A percentile compares a stretch with the other conserved stretches of the same genome.
Evolutionary conservation across 1,284 basidiomycete species (phyloP).

Genomic region (Thecaphora thlaspeos): DNA sequence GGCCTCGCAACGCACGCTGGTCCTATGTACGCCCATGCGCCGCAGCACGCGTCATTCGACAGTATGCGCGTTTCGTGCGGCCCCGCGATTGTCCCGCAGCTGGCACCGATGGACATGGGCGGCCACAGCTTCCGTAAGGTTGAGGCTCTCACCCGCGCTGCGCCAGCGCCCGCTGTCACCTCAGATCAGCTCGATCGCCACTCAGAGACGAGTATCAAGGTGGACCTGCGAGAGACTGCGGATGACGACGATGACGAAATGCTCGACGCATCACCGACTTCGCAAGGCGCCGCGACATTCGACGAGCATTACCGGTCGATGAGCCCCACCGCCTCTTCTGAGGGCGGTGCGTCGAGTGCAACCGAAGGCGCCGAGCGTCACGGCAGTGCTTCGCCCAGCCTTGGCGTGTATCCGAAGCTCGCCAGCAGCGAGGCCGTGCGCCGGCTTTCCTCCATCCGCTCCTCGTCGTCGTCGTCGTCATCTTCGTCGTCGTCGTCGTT

Average conservation of each 20-base stretch:
- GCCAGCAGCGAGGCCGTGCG: constrained; percentile 19
- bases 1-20: constrained; percentile 7
- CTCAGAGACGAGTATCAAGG: constrained; percentile 13
- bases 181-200: background rate
- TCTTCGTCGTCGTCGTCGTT: too few relatives aligned
- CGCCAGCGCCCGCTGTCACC: constrained; percentile 18
- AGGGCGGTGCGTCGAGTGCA: constrained; percentile 16
- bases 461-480: constrained; percentile 8
- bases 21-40: constrained; percentile 8
- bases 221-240: background rate
- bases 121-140: constrained; percentile 46
- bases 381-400: constrained; percentile 23
- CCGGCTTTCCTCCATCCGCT: constrained; percentile 20
- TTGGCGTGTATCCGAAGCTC: constrained; percentile 35
- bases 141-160: constrained; percentile 50
- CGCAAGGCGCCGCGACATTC: constrained; percentile 4
- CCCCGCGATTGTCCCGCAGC: constrained; percentile 38
- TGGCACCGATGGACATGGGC: constrained; percentile 38
- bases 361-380: constrained; percentile 4
- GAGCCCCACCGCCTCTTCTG: constrained; percentile 24
- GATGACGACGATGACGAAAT: constrained; percentile 31
- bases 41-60: constrained; percentile 37
- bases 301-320: constrained; percentile 19
- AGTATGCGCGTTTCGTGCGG: constrained; percentile 32
- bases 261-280: constrained; percentile 21